phyloP scores from a whole-genome alignment of 164 flowering plant species.

The Kingdonia uniflora region DNA sequence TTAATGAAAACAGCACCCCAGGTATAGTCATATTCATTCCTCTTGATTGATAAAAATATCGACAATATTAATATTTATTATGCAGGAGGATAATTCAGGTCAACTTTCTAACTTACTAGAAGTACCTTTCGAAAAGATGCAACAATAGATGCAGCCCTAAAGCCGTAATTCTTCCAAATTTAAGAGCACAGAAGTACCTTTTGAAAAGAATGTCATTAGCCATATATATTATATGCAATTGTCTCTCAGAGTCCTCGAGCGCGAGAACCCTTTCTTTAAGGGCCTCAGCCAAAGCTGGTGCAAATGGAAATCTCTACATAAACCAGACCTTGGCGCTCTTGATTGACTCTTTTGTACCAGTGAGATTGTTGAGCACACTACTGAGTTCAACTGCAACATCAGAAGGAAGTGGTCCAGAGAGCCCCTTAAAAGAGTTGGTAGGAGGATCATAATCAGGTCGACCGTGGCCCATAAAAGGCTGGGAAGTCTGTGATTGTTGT shows the following conservation, averaged over 20 bases:
- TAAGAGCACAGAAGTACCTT: slow-evolving; percentile 35
- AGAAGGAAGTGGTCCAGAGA: slow-evolving; percentile 81
- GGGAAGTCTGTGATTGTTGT: slow-evolving; percentile 55
- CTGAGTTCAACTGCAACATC: slow-evolving; percentile 79
- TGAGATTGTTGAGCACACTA: slow-evolving; percentile 63
- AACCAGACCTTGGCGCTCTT: slow-evolving; percentile 96
- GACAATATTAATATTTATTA: no score
- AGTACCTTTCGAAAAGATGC: no score
- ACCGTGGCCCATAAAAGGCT: slow-evolving; percentile 40
- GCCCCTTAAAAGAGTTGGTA: slow-evolving; percentile 53
- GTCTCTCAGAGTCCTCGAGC: slow-evolving; percentile 85
- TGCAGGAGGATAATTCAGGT: no score
- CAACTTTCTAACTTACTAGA: no score
- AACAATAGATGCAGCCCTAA: no score
- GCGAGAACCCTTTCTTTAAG: slow-evolving; percentile 65
- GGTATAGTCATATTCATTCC: no score
- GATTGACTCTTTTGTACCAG: slow-evolving; percentile 93
- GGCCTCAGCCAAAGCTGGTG: slow-evolving; percentile 87
- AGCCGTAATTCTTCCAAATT: not conserved
- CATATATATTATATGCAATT: slow-evolving; percentile 76
- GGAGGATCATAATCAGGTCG: slow-evolving; percentile 66
- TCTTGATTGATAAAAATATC: no score
- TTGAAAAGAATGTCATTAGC: slow-evolving; percentile 97
- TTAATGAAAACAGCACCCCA: no score
- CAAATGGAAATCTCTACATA: slow-evolving; percentile 92